These are phyloP conservation scores for Kokia cookei DNA, from an alignment of 441 rosid species.

Conservation along the genomic window DNA sequence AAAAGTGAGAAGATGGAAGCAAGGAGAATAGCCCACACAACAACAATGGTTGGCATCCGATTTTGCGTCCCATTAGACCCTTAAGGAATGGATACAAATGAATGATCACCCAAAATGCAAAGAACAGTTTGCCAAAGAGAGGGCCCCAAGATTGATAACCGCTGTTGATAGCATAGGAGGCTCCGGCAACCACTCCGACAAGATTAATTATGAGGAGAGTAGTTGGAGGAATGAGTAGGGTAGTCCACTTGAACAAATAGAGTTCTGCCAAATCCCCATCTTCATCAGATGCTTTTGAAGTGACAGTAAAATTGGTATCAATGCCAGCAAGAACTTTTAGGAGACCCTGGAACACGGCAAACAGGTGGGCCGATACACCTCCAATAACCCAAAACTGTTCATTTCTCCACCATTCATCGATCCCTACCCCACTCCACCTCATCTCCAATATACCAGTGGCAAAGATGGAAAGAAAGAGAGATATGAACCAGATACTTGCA, in stretches of 20 bases:
- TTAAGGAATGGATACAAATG: slow-evolving; percentile 98
- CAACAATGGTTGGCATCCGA: slow-evolving; percentile 86
- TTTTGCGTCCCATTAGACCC: slow-evolving; percentile 96
- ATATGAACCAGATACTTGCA: slow-evolving; percentile 95
- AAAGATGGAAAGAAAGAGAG: slow-evolving; percentile 94
- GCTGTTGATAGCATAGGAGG: slow-evolving; percentile 84
- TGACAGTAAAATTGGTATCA: slow-evolving; percentile 94
- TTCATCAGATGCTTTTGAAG: slow-evolving; percentile 89
- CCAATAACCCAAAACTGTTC: slow-evolving; percentile 99
- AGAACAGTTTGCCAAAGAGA: slow-evolving; percentile 86
- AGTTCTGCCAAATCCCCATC: slow-evolving; percentile 89
- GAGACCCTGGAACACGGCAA: slow-evolving; percentile 93
- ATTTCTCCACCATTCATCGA: slow-evolving; percentile 99
- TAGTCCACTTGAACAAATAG: slow-evolving; percentile 96
- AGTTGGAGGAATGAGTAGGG: slow-evolving; percentile 93
- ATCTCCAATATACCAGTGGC: slow-evolving; percentile 96
- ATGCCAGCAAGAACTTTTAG: slow-evolving; percentile 94
- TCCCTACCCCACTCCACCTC: slow-evolving; percentile 99
- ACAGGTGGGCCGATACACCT: slow-evolving; percentile 92
- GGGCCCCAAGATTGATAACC: slow-evolving; percentile 98
- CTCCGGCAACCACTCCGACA: slow-evolving; percentile 95
- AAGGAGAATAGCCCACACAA: slow-evolving; percentile 86
- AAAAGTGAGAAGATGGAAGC: slow-evolving; percentile 85
- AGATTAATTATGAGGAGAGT: slow-evolving; percentile 79
- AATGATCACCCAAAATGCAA: slow-evolving; percentile 95